Conservation (phyloP, 257 asterid species). For the Nicotiana attenuata region DNA sequence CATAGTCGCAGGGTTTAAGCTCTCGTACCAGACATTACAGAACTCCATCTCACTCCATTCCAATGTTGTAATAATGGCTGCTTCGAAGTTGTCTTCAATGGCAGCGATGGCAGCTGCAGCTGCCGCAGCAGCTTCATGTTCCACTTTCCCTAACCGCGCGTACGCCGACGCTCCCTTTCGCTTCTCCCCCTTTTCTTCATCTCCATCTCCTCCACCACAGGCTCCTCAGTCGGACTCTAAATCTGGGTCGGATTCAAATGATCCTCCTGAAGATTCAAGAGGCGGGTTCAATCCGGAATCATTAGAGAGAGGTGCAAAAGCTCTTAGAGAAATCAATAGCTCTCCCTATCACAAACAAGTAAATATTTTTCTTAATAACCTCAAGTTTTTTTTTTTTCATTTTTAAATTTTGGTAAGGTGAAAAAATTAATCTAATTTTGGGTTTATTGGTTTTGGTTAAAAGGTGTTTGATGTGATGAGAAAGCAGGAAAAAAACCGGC, state of each 20-base stretch:
- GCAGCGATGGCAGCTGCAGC: conserved; percentile 40
- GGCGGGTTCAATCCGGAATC: conserved; percentile 73
- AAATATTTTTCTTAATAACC: background rate
- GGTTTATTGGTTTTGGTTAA: conserved; percentile 6
- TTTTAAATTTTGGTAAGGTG: background rate
- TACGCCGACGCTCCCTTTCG: conserved; percentile 46
- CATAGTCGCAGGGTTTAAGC: conserved; percentile 5
- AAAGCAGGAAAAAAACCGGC: conserved; percentile 76
- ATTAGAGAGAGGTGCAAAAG: conserved; percentile 78
- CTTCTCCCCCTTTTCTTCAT: conserved; percentile 45
- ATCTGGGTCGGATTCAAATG: conserved; percentile 39
- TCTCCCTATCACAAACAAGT: conserved; percentile 59
- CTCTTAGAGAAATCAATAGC: conserved; percentile 74
- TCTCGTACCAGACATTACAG: background rate
- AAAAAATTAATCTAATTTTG: background rate
- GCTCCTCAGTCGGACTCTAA: conserved; percentile 24
- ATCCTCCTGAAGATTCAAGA: conserved; percentile 57
- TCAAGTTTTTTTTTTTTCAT: background rate
- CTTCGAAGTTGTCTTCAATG: conserved; percentile 42
- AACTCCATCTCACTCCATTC: background rate
- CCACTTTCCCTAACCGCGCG: conserved; percentile 28
- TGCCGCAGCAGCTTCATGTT: conserved; percentile 38
- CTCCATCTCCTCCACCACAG: conserved; percentile 29
- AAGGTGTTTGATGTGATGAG: conserved; percentile 88
- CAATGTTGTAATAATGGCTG: conserved; percentile 27